Evolutionary conservation across 805 yeast genomes (phyloP).

Genomic region (Saturnispora saitoi): DNA sequence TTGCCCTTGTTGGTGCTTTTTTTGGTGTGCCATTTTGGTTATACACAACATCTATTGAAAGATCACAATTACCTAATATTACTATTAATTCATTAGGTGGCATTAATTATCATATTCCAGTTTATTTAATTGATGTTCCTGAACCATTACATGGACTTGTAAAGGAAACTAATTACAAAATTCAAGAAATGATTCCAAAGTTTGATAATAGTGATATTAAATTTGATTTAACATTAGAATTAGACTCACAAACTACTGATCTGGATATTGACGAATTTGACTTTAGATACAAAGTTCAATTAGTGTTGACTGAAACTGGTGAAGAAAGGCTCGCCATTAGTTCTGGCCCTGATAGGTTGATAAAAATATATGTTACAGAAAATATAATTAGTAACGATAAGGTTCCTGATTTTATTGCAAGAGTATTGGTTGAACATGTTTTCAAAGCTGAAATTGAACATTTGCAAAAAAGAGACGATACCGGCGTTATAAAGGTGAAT

Average conservation of each 20-base stretch:
- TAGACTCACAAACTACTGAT: conserved; percentile 17
- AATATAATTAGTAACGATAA: conserved; percentile 20
- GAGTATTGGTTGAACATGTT: conserved; percentile 31
- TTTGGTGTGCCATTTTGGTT: conserved; percentile 56
- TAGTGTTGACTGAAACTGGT: conserved; percentile 22
- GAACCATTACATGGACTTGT: conserved; percentile 27
- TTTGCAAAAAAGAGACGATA: not conserved
- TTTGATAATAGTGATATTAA: conserved; percentile 7
- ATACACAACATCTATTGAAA: conserved; percentile 49
- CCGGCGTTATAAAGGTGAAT: conserved; percentile 34
- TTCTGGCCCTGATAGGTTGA: conserved; percentile 30
- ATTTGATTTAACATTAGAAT: conserved; percentile 28
- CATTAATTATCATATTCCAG: conserved; percentile 33
- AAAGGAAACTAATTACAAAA: conserved; percentile 28
- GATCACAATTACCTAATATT: conserved; percentile 48
- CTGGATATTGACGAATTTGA: conserved; percentile 21
- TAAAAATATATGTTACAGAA: conserved; percentile 27
- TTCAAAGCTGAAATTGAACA: conserved; percentile 24
- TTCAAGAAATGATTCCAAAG: conserved; percentile 22
- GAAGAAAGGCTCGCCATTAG: conserved; percentile 27
- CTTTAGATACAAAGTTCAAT: conserved; percentile 14
- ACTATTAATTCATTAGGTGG: conserved; percentile 18
- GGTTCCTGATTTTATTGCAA: conserved; percentile 31
- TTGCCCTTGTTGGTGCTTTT: conserved; percentile 22
- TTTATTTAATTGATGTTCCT: conserved; percentile 31